Base-by-base conservation (phyloP, 2,329 filamentous ascomycete species). In the Nigrospora sphaerica region DNA sequence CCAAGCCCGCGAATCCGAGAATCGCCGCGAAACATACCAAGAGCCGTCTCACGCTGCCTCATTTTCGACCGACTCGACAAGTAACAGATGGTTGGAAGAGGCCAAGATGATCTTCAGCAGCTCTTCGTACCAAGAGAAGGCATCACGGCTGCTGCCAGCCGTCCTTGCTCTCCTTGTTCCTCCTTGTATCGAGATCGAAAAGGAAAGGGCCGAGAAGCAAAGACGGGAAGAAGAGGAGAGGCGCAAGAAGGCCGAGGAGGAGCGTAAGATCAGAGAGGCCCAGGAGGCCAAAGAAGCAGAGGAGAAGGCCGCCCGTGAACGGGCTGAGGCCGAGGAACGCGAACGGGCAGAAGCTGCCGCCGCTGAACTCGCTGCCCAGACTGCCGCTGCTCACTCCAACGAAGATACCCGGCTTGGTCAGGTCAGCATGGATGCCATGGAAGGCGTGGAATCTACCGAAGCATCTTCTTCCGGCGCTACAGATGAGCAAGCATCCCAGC, bases 41-140 rank as follows among this genome's bases (percentile, higher is more conserved):
- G 85, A 88, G 47, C 85, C 85, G 12, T 73, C 80, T n/a, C 84
- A 86, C 55, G 85, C 88, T 12, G 83, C 91, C 23, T 72, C 81
- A 3, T 97, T 97, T 62, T 70, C 75, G 17, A 75, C 88, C 10
- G 79, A 81, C 34, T 74, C 80, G 10, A 97, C 93, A 1, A 72
- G 77, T 46, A 75, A 78, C 45, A 84, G 93, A 50, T 98, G 95
- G 85, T 81, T 87, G 60, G 89, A 96, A 60, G 95, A 97, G 64
- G 85, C 90, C 10, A 83, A 85, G 52, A 83, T 98, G 63, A 75
- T 97, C 1, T 97, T 93, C 64, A 86, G 87, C 64, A 86, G 87
- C 23, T 67, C 73, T 18, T 74, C 69, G 42, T 78, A 84, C 44
- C 62, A 78, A 4, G 90, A 95, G 42, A 86, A 86, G 60, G 78